phyloP scores from a whole-genome alignment of 1,139 yeast species.

The Hyphopichia burtonii region DNA sequence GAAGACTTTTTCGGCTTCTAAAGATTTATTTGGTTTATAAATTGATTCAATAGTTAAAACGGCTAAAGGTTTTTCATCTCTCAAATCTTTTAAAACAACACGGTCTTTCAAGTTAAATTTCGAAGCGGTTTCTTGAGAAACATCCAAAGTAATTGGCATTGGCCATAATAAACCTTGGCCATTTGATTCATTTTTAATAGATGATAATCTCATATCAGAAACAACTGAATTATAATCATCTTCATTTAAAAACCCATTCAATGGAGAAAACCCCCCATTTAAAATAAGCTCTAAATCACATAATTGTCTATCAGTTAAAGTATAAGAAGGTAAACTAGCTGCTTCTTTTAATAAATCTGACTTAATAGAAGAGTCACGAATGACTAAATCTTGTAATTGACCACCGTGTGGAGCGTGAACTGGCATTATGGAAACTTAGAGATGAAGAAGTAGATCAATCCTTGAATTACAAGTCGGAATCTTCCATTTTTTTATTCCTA shows the following conservation, averaged over 20 bases:
- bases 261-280: constrained; percentile 94
- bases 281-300: constrained; percentile 91
- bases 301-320: constrained; percentile 81
- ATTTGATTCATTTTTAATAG: constrained; percentile 29
- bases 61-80: constrained; percentile 81
- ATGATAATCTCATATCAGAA: constrained; percentile 66
- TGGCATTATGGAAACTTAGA: constrained; percentile 25
- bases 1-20: constrained; percentile 83
- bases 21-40: constrained; percentile 74
- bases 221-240: constrained; percentile 83
- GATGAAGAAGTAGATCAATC: not conserved
- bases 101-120: constrained; percentile 55
- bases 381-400: constrained; percentile 75
- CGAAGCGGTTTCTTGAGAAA: constrained; percentile 52
- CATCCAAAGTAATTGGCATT: constrained; percentile 89
- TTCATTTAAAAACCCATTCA: constrained; percentile 80
- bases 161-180: constrained; percentile 81
- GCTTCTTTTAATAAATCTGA: constrained; percentile 53
- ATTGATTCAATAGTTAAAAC: constrained; percentile 76
- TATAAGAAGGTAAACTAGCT: constrained; percentile 45
- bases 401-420: constrained; percentile 95
- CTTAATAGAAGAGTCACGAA: constrained; percentile 71
- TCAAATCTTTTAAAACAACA: constrained; percentile 74
- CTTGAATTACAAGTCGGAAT: too few relatives aligned
- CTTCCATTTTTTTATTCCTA: too few relatives aligned